These are phyloP conservation scores for Pistacia vera DNA, from an alignment of 345 rosid genomes.

Conservation along the genomic window DNA sequence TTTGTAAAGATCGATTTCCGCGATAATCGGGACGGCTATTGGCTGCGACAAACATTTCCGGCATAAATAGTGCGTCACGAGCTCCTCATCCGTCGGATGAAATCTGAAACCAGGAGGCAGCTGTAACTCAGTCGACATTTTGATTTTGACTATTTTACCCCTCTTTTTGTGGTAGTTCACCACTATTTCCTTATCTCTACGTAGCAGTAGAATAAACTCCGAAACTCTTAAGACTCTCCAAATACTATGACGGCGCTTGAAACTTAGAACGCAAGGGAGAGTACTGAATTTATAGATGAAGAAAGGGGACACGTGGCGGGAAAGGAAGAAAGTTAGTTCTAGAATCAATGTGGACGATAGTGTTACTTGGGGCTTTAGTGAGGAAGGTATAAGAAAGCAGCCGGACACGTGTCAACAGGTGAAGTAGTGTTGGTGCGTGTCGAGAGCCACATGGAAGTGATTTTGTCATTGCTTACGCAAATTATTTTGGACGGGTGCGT, in stretches of 20 bases:
- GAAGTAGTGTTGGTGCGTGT: conserved; percentile 48
- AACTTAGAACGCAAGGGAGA: conserved; percentile 52
- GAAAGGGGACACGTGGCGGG: conserved; percentile 37
- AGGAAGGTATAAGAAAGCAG: conserved; percentile 16
- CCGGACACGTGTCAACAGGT: conserved; percentile 56
- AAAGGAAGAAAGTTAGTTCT: conserved; percentile 33
- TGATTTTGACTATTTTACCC: conserved; percentile 23
- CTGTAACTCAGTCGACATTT: conserved; percentile 48
- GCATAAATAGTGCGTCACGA: conserved; percentile 84
- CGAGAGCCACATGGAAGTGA: conserved; percentile 33
- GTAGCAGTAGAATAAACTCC: neutral
- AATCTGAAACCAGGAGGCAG: conserved; percentile 93
- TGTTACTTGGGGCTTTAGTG: conserved; percentile 22
- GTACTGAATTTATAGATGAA: conserved; percentile 51
- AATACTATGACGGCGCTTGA: conserved; percentile 48
- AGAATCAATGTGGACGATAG: conserved; percentile 49
- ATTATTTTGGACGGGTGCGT: conserved; percentile 63
- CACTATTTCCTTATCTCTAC: neutral
- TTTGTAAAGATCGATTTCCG: conserved; percentile 87
- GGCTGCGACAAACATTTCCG: conserved; percentile 76
- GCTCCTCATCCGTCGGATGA: conserved; percentile 99
- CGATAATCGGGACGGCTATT: conserved; percentile 71
- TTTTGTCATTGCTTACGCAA: conserved; percentile 92
- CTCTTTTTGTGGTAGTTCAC: neutral
- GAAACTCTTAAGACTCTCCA: neutral